Evolutionary conservation across 2,329 filamentous ascomycete genomes (phyloP).

Genomic region (Pseudogymnoascus verrucosus): DNA sequence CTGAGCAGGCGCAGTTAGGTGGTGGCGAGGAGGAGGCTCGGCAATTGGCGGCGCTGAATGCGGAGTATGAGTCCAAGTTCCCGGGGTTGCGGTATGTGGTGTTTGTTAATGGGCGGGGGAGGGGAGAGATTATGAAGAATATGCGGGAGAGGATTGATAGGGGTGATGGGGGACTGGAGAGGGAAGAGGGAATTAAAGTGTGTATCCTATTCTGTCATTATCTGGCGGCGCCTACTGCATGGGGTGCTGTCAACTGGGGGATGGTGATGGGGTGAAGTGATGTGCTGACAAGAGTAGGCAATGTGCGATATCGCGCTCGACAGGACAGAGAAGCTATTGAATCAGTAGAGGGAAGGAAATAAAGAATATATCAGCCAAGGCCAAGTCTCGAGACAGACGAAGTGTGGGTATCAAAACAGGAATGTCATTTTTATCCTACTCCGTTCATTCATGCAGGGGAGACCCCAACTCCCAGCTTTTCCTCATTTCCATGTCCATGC

Average conservation of each 20-base stretch:
- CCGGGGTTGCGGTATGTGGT: slow-evolving; percentile 82
- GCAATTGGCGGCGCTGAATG: slow-evolving; percentile 57
- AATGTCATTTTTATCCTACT: slow-evolving; percentile 20
- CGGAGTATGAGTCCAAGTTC: slow-evolving; percentile 70
- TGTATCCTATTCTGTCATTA: slow-evolving; percentile 8
- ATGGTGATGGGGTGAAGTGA: neutral
- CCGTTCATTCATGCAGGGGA: neutral
- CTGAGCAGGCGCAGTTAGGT: slow-evolving; percentile 73
- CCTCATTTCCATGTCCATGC: neutral
- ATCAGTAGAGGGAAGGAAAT: neutral
- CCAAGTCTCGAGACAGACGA: neutral
- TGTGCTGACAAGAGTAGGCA: slow-evolving; percentile 39
- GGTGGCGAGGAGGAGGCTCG: slow-evolving; percentile 48
- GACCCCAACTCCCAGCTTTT: neutral
- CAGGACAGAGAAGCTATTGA: slow-evolving; percentile 55
- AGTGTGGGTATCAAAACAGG: slow-evolving; percentile 14
- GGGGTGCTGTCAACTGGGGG: neutral
- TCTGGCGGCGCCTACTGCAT: slow-evolving; percentile 13
- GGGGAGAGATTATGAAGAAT: slow-evolving; percentile 69
- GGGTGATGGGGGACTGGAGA: slow-evolving; percentile 58
- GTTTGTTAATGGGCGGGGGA: slow-evolving; percentile 76
- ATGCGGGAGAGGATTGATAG: slow-evolving; percentile 68
- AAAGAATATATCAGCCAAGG: neutral
- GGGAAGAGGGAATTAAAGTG: slow-evolving; percentile 67
- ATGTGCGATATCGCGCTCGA: slow-evolving; percentile 90